These are phyloP conservation scores for Chrysopogon serrulatus DNA, from an alignment of 176 grass and related monocot species.

Conservation along the genomic window DNA sequence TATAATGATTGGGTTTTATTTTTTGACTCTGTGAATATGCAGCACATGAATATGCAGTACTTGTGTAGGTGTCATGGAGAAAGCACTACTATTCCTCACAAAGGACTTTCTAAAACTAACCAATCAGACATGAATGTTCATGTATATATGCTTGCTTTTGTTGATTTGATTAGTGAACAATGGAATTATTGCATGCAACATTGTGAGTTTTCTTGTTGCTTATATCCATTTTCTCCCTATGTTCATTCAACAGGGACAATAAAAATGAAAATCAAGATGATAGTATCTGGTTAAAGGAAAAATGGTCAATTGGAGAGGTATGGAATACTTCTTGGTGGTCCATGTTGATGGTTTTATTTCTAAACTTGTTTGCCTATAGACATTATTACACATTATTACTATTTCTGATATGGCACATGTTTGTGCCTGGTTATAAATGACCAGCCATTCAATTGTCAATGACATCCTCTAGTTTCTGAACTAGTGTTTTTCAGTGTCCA, in stretches of 20 bases:
- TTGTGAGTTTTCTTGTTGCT: background rate
- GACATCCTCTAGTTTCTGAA: background rate
- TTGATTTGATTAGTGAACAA: background rate
- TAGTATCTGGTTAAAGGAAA: slow-evolving; percentile 85
- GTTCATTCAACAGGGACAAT: slow-evolving; percentile 37
- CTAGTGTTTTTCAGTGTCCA: background rate
- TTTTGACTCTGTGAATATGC: background rate
- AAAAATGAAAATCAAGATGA: slow-evolving; percentile 54
- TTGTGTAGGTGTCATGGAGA: background rate
- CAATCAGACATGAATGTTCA: background rate
- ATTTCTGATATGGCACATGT: background rate
- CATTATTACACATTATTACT: no score
- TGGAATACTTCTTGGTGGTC: slow-evolving; percentile 1
- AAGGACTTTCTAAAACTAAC: background rate
- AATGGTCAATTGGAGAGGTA: slow-evolving; percentile 85
- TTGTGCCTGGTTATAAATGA: background rate
- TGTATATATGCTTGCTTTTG: background rate
- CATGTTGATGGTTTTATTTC: background rate
- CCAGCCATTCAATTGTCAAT: background rate
- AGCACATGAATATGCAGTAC: background rate
- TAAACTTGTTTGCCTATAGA: background rate
- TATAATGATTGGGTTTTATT: background rate
- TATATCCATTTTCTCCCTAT: background rate
- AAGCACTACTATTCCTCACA: background rate
- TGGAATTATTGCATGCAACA: background rate